Percentiles rank a stretch among this genome's conserved stretches.
Conservation (phyloP, 2,329 filamentous ascomycete species). For the Talaromyces funiculosus region DNA sequence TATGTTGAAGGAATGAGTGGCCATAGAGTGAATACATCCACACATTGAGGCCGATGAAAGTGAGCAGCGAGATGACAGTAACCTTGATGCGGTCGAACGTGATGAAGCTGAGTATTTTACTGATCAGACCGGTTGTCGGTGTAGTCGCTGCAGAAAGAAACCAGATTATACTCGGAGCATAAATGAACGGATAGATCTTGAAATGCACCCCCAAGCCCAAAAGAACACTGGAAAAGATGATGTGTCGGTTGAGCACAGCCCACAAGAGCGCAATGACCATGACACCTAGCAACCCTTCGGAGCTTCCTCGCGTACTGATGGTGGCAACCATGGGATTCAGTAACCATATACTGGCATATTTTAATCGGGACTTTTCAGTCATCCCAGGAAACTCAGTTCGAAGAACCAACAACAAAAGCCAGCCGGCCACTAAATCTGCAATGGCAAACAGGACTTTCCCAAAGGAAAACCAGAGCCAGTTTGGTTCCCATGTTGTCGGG, state of each 20-base stretch:
- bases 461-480: conserved; percentile 64
- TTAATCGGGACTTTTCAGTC: conserved; percentile 54
- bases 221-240: conserved; percentile 63
- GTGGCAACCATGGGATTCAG: conserved; percentile 97
- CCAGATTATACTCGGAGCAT: conserved; percentile 58
- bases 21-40: conserved; percentile 78
- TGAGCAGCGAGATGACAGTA: conserved; percentile 57
- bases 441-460: conserved; percentile 83
- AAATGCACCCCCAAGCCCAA: conserved; percentile 87
- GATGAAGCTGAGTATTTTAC: conserved; percentile 28
- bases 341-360: conserved; percentile 82
- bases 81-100: conserved; percentile 36
- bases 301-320: conserved; percentile 91
- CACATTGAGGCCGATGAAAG: conserved; percentile 68
- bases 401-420: conserved; percentile 60
- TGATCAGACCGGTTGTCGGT: conserved; percentile 12
- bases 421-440: conserved; percentile 79
- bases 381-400: conserved; percentile 39
- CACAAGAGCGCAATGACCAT: conserved; percentile 78
- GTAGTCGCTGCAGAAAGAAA: conserved; percentile 26
- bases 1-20: conserved; percentile 75
- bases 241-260: conserved; percentile 63
- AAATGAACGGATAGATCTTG: conserved; percentile 98
- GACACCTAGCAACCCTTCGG: conserved; percentile 81
- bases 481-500: conserved; percentile 60